Conservation (phyloP, 257 asterid genomes). For the Lithospermum erythrorhizon region DNA sequence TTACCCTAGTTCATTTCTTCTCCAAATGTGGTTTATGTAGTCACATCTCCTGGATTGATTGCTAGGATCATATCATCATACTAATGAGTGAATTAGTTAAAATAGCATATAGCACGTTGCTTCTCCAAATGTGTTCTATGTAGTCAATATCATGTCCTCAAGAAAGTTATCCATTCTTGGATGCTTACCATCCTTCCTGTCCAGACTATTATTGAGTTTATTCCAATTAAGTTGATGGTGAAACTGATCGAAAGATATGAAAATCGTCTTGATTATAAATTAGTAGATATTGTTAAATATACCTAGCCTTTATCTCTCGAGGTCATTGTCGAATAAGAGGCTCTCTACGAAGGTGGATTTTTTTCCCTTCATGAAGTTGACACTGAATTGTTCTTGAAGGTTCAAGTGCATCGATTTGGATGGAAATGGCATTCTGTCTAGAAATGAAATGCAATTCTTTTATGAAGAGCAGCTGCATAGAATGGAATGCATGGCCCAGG, state of each 20-base stretch:
- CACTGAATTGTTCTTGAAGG: conserved; percentile 35
- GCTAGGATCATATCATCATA: no score
- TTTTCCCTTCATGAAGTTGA: neutral
- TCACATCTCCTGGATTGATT: neutral
- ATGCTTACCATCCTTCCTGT: neutral
- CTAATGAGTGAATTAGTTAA: no score
- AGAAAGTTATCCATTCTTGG: no score
- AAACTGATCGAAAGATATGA: neutral
- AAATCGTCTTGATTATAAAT: neutral
- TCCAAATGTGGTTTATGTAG: no score
- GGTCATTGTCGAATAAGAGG: neutral
- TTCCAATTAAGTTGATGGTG: neutral
- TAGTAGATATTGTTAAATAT: neutral
- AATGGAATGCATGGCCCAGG: conserved; percentile 99
- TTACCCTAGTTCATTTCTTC: neutral
- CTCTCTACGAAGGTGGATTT: neutral
- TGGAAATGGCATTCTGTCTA: conserved; percentile 88
- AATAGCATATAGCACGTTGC: neutral
- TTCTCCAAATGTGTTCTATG: neutral
- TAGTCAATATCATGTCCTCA: neutral
- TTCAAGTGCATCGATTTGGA: conserved; percentile 99
- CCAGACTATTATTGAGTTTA: neutral
- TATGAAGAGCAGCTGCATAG: conserved; percentile 99
- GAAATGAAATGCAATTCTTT: conserved; percentile 95
- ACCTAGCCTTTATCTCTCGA: neutral